Percentiles rank a stretch among this genome's conserved stretches.
Evolutionary conservation across 345 rosid genomes (phyloP).

Genomic region (Diplotaxis tenuifolia): DNA sequence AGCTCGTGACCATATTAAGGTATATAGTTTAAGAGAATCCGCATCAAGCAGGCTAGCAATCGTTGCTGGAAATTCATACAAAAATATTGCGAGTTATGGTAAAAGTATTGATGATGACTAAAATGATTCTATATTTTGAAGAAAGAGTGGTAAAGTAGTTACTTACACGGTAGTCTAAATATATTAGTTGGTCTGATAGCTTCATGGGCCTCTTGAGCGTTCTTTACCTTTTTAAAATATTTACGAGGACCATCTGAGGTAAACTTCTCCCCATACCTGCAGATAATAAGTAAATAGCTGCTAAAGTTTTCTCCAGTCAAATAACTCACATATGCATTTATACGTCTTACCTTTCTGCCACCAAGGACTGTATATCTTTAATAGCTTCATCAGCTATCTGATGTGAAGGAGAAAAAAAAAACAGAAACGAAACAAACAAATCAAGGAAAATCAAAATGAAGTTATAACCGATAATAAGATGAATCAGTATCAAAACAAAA

Average conservation of each 20-base stretch:
- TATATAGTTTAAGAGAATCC: slow-evolving; percentile 83
- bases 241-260: slow-evolving; percentile 61
- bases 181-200: slow-evolving; percentile 95
- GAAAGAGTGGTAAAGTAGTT: slow-evolving; percentile 22
- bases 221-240: slow-evolving; percentile 91
- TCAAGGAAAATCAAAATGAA: not conserved
- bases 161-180: slow-evolving; percentile 73
- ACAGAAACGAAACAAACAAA: not conserved
- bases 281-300: slow-evolving; percentile 24
- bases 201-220: slow-evolving; percentile 99
- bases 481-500: not conserved
- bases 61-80: slow-evolving; percentile 49
- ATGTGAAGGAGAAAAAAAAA: slow-evolving; percentile 6
- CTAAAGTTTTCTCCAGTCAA: slow-evolving; percentile 9
- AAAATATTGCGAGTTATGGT: slow-evolving; percentile 15
- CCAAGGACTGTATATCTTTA: slow-evolving; percentile 60
- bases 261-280: slow-evolving; percentile 74
- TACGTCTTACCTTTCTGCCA: slow-evolving; percentile 62
- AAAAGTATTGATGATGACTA: not conserved
- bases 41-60: slow-evolving; percentile 72
- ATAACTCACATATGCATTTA: slow-evolving; percentile 3
- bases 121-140: not conserved
- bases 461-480: slow-evolving; percentile 4
- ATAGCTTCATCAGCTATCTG: slow-evolving; percentile 95
- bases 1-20: slow-evolving; percentile 89